phyloP scores from a whole-genome alignment of 768 basidiomycete genomes.

The Auriscalpium vulgare region DNA sequence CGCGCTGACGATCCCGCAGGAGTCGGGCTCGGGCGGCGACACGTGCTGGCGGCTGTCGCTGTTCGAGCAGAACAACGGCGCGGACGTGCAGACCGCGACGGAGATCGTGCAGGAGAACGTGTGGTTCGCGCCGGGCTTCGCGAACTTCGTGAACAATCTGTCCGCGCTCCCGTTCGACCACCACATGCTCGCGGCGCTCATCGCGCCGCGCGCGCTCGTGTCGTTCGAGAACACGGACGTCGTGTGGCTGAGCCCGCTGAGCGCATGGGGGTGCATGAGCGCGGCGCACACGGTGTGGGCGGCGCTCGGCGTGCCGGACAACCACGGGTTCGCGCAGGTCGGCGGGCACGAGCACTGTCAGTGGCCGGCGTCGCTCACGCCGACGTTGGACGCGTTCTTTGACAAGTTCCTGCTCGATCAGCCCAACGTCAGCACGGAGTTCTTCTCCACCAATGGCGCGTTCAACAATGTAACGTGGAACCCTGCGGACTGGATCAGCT shows the following conservation, averaged over 20 bases:
- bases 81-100: too few species aligned
- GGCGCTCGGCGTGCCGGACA: constrained; percentile 33
- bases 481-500: too few species aligned
- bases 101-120: constrained; percentile 16
- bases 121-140: constrained; percentile 42
- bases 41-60: constrained; percentile 47
- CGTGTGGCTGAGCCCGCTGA: constrained; percentile 29
- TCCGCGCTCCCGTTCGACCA: too few species aligned
- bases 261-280: constrained; percentile 37
- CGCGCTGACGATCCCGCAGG: constrained; percentile 21
- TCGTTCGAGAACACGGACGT: too few species aligned
- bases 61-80: constrained; percentile 21
- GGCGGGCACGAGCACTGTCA: constrained; percentile 43
- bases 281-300: constrained; percentile 37
- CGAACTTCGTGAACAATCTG: constrained; percentile 24
- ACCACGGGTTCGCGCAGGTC: constrained; percentile 41
- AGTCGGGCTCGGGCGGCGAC: constrained; percentile 42
- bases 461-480: too few species aligned
- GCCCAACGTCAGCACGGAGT: too few species aligned
- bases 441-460: too few species aligned
- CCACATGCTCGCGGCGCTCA: too few species aligned
- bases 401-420: constrained; percentile 22
- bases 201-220: too few species aligned
- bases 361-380: constrained; percentile 36
- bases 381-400: constrained; percentile 38